Conservation (phyloP, 306 rosid genomes). For the Quercus engelmannii region DNA sequence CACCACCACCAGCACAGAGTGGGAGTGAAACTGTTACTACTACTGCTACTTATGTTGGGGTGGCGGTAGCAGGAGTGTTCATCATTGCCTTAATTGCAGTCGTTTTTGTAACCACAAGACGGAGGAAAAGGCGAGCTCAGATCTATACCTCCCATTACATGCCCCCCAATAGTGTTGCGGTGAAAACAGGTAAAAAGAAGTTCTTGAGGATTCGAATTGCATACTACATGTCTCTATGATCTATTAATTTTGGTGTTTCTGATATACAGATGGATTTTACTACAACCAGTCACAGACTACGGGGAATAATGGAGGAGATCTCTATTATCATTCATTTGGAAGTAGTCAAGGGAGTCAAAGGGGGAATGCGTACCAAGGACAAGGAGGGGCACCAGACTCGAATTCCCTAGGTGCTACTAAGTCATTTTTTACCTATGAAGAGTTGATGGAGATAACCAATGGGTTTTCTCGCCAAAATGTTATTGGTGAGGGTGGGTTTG, state of each 20-base stretch:
- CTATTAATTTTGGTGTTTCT: conserved; percentile 19
- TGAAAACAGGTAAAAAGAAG: conserved; percentile 37
- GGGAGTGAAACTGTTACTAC: conserved; percentile 1
- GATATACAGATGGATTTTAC: conserved; percentile 50
- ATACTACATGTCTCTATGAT: neutral
- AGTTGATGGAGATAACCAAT: conserved; percentile 54
- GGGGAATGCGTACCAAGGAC: conserved; percentile 17
- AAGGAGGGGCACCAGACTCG: conserved; percentile 36
- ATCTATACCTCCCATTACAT: conserved; percentile 20
- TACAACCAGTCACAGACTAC: conserved; percentile 33
- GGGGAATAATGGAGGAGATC: conserved; percentile 28
- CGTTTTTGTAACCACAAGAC: conserved; percentile 10
- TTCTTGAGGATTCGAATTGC: neutral
- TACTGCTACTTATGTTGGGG: conserved; percentile 32
- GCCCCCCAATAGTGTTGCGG: conserved; percentile 28
- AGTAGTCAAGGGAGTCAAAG: conserved; percentile 42
- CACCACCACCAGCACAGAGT: conserved; percentile 4
- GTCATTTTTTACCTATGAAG: conserved; percentile 59
- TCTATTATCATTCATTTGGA: conserved; percentile 17
- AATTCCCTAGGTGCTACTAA: conserved; percentile 28
- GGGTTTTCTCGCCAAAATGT: conserved; percentile 65
- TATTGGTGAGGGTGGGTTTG: conserved; percentile 93
- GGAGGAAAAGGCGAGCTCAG: conserved; percentile 28
- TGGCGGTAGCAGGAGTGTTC: conserved; percentile 41
- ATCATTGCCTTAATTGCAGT: conserved; percentile 39